Evolutionary conservation across 352 stramenopile genomes (phyloP).

Genomic region (Peronospora farinosa): DNA sequence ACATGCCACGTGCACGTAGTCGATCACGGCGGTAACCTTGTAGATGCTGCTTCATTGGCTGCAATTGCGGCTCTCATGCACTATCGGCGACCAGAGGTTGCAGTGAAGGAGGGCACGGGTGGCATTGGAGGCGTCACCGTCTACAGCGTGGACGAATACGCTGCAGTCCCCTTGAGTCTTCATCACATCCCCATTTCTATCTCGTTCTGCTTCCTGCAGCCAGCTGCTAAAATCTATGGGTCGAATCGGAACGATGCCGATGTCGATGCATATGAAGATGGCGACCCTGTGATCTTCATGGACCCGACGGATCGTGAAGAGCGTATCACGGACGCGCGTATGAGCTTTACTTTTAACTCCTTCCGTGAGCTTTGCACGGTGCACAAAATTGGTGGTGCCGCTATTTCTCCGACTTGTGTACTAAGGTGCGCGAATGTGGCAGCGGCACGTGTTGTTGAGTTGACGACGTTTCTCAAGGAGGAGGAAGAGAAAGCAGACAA

Average conservation of each 20-base stretch:
- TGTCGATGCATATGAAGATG: conserved; percentile 27
- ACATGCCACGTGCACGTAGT: conserved; percentile 88
- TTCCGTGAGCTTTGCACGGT: conserved; percentile 88
- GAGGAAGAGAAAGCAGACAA: conserved; percentile 72
- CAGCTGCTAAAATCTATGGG: conserved; percentile 9
- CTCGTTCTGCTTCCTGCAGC: conserved; percentile 86
- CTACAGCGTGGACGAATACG: conserved; percentile 84
- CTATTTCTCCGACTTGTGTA: conserved; percentile 57
- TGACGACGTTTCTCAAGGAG: conserved; percentile 74
- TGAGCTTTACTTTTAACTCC: conserved; percentile 89
- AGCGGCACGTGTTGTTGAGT: conserved; percentile 63
- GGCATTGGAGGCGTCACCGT: conserved; percentile 40
- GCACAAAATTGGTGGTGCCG: conserved; percentile 85
- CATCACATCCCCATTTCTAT: conserved; percentile 94
- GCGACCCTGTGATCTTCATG: conserved; percentile 67
- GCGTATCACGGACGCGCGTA: conserved; percentile 75
- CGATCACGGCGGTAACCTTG: conserved; percentile 89
- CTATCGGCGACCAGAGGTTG: conserved; percentile 89
- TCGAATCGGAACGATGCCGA: conserved; percentile 15
- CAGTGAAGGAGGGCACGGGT: conserved; percentile 31
- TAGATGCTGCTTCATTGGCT: conserved; percentile 89
- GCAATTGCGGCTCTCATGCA: conserved; percentile 91
- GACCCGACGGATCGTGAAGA: conserved; percentile 88
- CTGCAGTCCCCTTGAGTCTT: conserved; percentile 88
- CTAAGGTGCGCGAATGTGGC: conserved; percentile 74